Evolutionary conservation across 495 filamentous ascomycete genomes (phyloP).

Genomic region (Chaetomidium leptoderma): DNA sequence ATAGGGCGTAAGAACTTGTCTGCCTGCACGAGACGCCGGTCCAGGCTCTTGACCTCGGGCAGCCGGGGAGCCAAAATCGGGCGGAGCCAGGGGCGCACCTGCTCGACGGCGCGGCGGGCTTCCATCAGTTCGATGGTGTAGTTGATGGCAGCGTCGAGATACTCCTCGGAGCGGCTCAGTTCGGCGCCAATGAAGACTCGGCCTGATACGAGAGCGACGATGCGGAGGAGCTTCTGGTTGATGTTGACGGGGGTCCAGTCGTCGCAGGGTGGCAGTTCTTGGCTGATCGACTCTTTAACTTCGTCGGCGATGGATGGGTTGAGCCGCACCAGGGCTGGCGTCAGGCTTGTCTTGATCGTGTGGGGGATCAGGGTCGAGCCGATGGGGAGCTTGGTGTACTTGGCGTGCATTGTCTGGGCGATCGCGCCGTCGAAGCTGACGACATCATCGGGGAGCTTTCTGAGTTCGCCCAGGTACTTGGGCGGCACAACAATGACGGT

Average conservation of each 20-base stretch:
- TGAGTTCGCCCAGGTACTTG: slow-evolving; percentile 33
- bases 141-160: slow-evolving; percentile 53
- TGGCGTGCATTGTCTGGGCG: slow-evolving; percentile 24
- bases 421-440: slow-evolving; percentile 34
- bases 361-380: slow-evolving; percentile 20
- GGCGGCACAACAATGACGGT: slow-evolving; percentile 35
- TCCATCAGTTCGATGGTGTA: slow-evolving; percentile 51
- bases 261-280: slow-evolving; percentile 30
- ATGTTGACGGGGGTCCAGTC: slow-evolving; percentile 43
- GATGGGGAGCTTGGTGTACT: slow-evolving; percentile 26
- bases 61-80: slow-evolving; percentile 32
- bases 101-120: slow-evolving; percentile 29
- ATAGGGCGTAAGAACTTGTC: slow-evolving; percentile 31
- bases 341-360: slow-evolving; percentile 29
- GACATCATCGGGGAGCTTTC: slow-evolving; percentile 37
- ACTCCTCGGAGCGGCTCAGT: slow-evolving; percentile 52
- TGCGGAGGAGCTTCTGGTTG: slow-evolving; percentile 38
- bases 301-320: slow-evolving; percentile 29
- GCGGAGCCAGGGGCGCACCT: slow-evolving; percentile 31
- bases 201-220: slow-evolving; percentile 56
- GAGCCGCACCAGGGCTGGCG: slow-evolving; percentile 26
- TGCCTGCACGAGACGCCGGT: slow-evolving; percentile 27
- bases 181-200: slow-evolving; percentile 54
- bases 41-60: slow-evolving; percentile 30
- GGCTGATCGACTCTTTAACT: slow-evolving; percentile 21